Base-by-base conservation (phyloP, 768 basidiomycete species). In the Mycena leptocephala region DNA sequence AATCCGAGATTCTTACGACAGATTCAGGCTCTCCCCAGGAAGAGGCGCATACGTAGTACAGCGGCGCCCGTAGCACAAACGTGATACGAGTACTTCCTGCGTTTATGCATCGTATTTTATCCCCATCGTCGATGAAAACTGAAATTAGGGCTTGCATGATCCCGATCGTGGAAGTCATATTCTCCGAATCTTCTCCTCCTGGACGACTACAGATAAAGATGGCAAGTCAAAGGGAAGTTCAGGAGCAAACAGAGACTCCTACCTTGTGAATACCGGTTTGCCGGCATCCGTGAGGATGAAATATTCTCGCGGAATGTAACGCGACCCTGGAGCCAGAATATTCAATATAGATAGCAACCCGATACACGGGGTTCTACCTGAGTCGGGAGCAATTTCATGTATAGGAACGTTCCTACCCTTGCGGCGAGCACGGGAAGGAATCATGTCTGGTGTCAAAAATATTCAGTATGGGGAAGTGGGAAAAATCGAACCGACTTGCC, bases 11-110 rank as follows among this genome's bases (percentile, higher is more conserved):
- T 16, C 96, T 86, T 86, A 99, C 97, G 77, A 99, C 94, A 75
- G 95, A 96, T 85, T 99, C 98, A 0, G 98, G 98, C 84, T 99
- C 98, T 16, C 95, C 95, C 96, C 96, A 98, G 14, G 94, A 93
- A 26, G 96, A 97, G 16, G 93, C 93, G 76, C 95, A 97, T 33
- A 94, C 96, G 80, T 97, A 96, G 84, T 99, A 99, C 24, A 99
- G 85, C 5, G 98, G 98, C 8, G 95, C 82, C 35, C 97, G 92
- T 62, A 97, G 89, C 9, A 97, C 85, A 83, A 99, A 98, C 0
- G 94, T 94, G 72, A 99, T 98, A 63, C 93, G 90, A 7, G 93
- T 91, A n/a, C 87, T 86, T 33, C 96, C 97, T 64, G 95, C 93
- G 79, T 95, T 95, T 76, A 99, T 95, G 72, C 91, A 96, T 35